Evolutionary conservation across 2,329 filamentous ascomycete species (phyloP).

Genomic region (Penicillium sp.): DNA sequence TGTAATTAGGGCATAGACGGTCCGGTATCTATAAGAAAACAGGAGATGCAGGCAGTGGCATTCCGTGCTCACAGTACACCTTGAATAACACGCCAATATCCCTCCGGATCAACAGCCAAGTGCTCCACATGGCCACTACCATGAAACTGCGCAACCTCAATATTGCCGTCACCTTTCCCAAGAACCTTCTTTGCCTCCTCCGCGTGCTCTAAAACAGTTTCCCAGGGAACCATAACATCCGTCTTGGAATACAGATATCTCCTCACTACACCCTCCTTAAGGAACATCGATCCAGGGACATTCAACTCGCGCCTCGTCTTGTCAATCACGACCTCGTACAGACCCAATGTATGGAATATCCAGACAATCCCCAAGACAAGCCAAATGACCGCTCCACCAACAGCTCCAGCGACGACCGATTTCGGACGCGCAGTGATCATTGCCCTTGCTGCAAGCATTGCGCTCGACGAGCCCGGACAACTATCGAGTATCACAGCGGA

Average conservation of each 20-base stretch:
- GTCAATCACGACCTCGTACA: not conserved
- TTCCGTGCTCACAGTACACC: not conserved
- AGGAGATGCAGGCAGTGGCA: not conserved
- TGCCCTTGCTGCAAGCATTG: not conserved
- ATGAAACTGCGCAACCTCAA: not conserved
- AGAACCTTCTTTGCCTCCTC: not conserved
- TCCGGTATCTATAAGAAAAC: no score
- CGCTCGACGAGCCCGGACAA: not conserved
- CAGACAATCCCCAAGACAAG: not conserved
- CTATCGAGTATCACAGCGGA: not conserved
- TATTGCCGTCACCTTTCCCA: not conserved
- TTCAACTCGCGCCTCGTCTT: not conserved
- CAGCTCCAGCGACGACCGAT: not conserved
- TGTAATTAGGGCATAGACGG: no score
- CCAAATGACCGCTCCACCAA: not conserved
- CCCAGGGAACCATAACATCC: not conserved
- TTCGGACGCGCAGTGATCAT: not conserved
- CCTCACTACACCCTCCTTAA: not conserved
- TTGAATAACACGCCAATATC: not conserved
- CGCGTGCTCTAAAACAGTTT: not conserved
- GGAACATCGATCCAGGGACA: not conserved
- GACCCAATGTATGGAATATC: not conserved
- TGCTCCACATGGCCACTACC: not conserved
- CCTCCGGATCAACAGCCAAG: not conserved
- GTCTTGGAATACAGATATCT: not conserved